phyloP scores from a whole-genome alignment of 768 basidiomycete species.

The Chiua virens region DNA sequence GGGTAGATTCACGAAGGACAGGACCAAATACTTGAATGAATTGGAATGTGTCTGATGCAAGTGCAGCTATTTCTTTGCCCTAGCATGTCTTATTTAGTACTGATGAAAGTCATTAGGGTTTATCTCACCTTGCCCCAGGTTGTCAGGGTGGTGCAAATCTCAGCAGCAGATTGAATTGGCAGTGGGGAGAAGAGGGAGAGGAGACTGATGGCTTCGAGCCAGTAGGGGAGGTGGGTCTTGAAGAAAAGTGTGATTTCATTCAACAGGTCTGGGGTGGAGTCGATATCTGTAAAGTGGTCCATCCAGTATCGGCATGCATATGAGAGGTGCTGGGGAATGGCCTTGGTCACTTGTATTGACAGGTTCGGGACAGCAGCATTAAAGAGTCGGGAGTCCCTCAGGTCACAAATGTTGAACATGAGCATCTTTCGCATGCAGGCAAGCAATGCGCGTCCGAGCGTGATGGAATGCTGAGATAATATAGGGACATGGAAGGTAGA shows the following conservation, averaged over 20 bases:
- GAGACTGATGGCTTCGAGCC: neutral
- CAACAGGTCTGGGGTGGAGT: neutral
- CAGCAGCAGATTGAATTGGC: neutral
- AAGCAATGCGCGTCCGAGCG: neutral
- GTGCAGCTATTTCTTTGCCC: neutral
- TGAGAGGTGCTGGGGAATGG: neutral
- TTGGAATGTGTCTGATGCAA: constrained; percentile 1
- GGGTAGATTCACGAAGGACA: neutral
- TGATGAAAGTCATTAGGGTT: neutral
- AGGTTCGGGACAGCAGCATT: neutral
- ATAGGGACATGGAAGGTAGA: neutral
- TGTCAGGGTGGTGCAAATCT: neutral
- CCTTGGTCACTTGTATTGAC: neutral
- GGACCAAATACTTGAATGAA: constrained; percentile 2
- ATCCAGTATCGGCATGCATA: neutral
- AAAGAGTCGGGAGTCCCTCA: neutral
- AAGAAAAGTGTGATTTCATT: neutral
- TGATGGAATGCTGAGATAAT: neutral
- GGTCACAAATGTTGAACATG: no score
- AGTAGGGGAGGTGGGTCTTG: neutral
- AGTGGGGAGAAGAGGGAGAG: neutral
- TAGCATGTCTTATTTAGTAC: neutral
- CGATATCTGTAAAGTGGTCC: neutral
- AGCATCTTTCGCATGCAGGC: no score
- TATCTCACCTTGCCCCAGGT: constrained; percentile 5